Evolutionary conservation across 257 asterid genomes (phyloP).

Genomic region (Gynochthodes officinalis): DNA sequence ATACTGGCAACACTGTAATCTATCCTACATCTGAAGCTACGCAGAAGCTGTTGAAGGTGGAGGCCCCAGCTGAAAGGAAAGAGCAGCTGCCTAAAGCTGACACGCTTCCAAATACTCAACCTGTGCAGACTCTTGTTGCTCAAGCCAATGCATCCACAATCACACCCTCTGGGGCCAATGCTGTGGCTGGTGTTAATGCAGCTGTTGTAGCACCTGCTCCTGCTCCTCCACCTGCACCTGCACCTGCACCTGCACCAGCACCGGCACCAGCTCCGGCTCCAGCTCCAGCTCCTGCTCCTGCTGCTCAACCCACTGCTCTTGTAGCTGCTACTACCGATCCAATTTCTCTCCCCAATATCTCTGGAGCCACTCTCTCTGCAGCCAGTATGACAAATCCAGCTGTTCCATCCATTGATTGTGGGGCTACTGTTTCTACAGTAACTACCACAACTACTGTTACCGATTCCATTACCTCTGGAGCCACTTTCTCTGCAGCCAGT

Average conservation of each 20-base stretch:
- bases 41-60: slow-evolving; percentile 20
- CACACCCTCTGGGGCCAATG: neutral
- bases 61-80: slow-evolving; percentile 17
- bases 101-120: slow-evolving; percentile 24
- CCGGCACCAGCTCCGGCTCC: no score
- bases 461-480: slow-evolving; percentile 8
- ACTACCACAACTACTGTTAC: neutral
- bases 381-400: neutral
- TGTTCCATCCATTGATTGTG: neutral
- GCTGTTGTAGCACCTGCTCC: no score
- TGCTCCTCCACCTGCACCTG: no score
- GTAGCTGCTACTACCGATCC: neutral
- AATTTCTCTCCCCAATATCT: slow-evolving; percentile 2
- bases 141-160: slow-evolving; percentile 3
- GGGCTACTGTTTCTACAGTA: slow-evolving; percentile 11
- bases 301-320: slow-evolving; percentile 10
- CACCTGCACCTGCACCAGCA: no score
- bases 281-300: no score
- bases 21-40: slow-evolving; percentile 22
- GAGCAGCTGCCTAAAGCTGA: slow-evolving; percentile 26
- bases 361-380: slow-evolving; percentile 11
- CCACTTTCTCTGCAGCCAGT: slow-evolving; percentile 9
- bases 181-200: slow-evolving; percentile 2
- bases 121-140: slow-evolving; percentile 9
- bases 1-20: slow-evolving; percentile 22